Conservation (phyloP, 2,329 filamentous ascomycete species). For the Cercospora sp. region DNA sequence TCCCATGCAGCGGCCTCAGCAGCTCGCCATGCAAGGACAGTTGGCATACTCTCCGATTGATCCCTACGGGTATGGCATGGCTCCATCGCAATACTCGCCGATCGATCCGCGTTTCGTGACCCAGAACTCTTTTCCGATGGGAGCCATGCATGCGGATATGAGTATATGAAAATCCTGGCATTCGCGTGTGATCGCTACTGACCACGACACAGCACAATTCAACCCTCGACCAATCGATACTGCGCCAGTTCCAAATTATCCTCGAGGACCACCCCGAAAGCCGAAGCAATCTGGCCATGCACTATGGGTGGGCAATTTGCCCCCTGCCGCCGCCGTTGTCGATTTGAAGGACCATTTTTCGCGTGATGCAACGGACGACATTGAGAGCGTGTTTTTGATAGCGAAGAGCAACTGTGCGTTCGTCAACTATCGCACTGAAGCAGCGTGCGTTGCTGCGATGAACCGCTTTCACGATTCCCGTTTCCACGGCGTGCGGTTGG, state of each 20-base stretch:
- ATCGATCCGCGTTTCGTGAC: slow-evolving; percentile 30
- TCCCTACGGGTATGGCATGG: slow-evolving; percentile 30
- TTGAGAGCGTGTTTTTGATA: slow-evolving; percentile 90
- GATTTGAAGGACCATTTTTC: slow-evolving; percentile 90
- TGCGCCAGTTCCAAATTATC: slow-evolving; percentile 40
- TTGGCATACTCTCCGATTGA: slow-evolving; percentile 29
- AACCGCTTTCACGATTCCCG: slow-evolving; percentile 84
- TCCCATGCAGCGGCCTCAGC: slow-evolving; percentile 23
- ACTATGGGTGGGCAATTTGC: slow-evolving; percentile 93
- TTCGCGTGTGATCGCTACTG: neutral
- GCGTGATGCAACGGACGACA: slow-evolving; percentile 67
- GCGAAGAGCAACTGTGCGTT: slow-evolving; percentile 98
- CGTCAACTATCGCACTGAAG: slow-evolving; percentile 86
- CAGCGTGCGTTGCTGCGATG: slow-evolving; percentile 73
- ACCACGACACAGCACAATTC: slow-evolving; percentile 25
- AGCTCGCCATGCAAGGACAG: slow-evolving; percentile 26
- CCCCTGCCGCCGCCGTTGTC: slow-evolving; percentile 76
- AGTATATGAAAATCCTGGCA: slow-evolving; percentile 12
- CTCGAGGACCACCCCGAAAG: slow-evolving; percentile 65
- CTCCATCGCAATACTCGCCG: slow-evolving; percentile 25
- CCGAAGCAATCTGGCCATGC: slow-evolving; percentile 76
- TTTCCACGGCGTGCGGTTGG: slow-evolving; percentile 80
- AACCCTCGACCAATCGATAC: slow-evolving; percentile 16
- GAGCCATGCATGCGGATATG: slow-evolving; percentile 23
- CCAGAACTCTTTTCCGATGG: slow-evolving; percentile 23